Evolutionary conservation across 2,329 filamentous ascomycete species (phyloP).

Genomic region (Xylaria sp.): DNA sequence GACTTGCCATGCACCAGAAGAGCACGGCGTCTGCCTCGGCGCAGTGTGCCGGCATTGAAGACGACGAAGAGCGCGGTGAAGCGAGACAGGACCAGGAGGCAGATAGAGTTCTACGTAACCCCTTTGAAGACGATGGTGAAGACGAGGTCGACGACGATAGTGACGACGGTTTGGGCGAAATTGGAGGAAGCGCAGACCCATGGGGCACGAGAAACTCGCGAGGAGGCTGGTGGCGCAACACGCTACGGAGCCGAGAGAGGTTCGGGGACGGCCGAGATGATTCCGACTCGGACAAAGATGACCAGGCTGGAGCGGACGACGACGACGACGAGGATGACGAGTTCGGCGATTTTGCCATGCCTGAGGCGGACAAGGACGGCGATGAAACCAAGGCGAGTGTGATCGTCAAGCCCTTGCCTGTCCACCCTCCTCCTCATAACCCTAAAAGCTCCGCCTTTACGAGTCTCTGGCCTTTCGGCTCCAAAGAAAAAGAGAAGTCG

Average conservation of each 20-base stretch:
- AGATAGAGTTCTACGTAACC: slow-evolving; percentile 47
- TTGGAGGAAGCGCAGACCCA: slow-evolving; percentile 53
- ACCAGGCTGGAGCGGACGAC: slow-evolving; percentile 36
- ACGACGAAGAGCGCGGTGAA: slow-evolving; percentile 54
- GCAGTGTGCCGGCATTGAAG: slow-evolving; percentile 55
- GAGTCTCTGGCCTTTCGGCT: slow-evolving; percentile 67
- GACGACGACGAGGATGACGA: slow-evolving; percentile 53
- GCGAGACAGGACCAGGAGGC: slow-evolving; percentile 39
- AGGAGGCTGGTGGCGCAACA: slow-evolving; percentile 63
- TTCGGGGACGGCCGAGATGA: slow-evolving; percentile 58
- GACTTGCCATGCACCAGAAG: slow-evolving; percentile 80
- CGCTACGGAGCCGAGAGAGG: slow-evolving; percentile 50
- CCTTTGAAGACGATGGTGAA: slow-evolving; percentile 58
- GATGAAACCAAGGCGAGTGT: slow-evolving; percentile 47
- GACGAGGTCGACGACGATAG: slow-evolving; percentile 66
- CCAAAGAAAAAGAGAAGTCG: slow-evolving; percentile 48
- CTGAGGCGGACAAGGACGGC: slow-evolving; percentile 61
- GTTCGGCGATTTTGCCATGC: slow-evolving; percentile 76
- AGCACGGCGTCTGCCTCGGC: slow-evolving; percentile 60
- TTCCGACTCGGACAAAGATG: slow-evolving; percentile 58
- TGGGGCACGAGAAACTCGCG: slow-evolving; percentile 50
- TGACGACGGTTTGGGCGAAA: slow-evolving; percentile 52
- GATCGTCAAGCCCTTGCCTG: slow-evolving; percentile 66
- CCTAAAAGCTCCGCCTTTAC: slow-evolving; percentile 57
- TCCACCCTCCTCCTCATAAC: slow-evolving; percentile 60